Conservation (phyloP, 2,329 filamentous ascomycete genomes). For the Botrytis fragariae region DNA sequence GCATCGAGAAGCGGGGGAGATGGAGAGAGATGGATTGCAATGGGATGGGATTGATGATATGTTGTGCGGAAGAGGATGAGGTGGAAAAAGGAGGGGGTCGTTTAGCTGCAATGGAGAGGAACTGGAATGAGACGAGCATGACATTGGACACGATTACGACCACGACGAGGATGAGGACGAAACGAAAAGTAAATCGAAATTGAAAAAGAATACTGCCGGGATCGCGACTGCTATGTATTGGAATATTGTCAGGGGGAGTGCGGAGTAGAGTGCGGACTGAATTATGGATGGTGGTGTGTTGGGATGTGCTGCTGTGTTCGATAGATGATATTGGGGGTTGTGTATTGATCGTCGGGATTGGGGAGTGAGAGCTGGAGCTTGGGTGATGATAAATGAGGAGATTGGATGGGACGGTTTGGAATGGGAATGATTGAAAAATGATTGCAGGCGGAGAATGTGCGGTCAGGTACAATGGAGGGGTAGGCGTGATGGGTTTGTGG, state of each 20-base stretch:
- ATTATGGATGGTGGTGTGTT: not conserved
- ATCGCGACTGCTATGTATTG: not conserved
- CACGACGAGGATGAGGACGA: not conserved
- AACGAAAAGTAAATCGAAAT: not conserved
- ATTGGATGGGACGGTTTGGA: not conserved
- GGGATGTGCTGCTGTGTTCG: not conserved
- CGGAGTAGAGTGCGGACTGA: not conserved
- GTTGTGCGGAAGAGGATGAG: too few relatives aligned
- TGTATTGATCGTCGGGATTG: not conserved
- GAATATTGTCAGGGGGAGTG: not conserved
- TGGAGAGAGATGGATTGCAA: not conserved
- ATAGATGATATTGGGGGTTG: not conserved
- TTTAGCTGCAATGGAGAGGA: not conserved
- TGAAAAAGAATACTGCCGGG: not conserved
- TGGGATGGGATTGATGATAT: not conserved
- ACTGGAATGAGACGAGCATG: constrained; percentile 8
- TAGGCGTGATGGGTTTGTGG: not conserved
- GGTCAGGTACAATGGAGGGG: not conserved
- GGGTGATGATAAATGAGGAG: not conserved
- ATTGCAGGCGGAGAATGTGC: not conserved
- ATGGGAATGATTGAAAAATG: too few relatives aligned
- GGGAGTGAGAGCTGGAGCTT: not conserved
- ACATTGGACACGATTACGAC: not conserved
- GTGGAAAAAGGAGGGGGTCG: not conserved
- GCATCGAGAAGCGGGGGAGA: not conserved